phyloP scores from a whole-genome alignment of 129 eudicot genomes.

The Escallonia herrerae region DNA sequence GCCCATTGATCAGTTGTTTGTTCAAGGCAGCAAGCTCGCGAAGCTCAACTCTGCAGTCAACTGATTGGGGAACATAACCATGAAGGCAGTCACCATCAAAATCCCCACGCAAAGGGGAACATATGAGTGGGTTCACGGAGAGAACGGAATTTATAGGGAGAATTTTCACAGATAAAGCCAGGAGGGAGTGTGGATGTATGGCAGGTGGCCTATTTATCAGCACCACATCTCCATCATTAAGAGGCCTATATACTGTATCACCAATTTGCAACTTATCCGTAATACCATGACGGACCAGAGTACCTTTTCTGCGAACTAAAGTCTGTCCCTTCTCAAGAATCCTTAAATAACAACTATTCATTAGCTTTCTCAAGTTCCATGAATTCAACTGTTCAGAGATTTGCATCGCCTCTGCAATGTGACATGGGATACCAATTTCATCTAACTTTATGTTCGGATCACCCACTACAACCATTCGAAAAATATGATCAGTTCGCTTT shows the following conservation, averaged over 20 bases:
- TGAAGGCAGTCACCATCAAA: constrained; percentile 95
- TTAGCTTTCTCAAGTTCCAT: constrained; percentile 58
- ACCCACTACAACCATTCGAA: constrained; percentile 87
- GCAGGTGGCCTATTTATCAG: constrained; percentile 89
- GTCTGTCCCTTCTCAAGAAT: constrained; percentile 42
- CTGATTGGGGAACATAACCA: constrained; percentile 78
- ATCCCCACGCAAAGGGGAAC: constrained; percentile 86
- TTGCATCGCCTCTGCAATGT: constrained; percentile 55
- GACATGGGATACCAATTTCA: constrained; percentile 71
- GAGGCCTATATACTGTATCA: constrained; percentile 53
- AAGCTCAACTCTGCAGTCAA: constrained; percentile 61
- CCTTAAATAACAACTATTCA: constrained; percentile 36
- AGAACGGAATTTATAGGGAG: constrained; percentile 66
- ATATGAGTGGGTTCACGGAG: constrained; percentile 69
- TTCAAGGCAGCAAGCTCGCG: constrained; percentile 68
- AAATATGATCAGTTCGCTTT: constrained; percentile 63
- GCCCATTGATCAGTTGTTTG: constrained; percentile 62
- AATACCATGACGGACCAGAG: constrained; percentile 33
- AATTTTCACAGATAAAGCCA: constrained; percentile 64
- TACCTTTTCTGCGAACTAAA: constrained; percentile 48
- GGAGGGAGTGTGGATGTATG: constrained; percentile 82
- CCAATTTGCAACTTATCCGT: constrained; percentile 50
- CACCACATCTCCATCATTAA: constrained; percentile 68
- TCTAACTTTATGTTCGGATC: constrained; percentile 63
- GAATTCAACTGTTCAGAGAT: constrained; percentile 52